Evolutionary conservation across 148 eudicot species (phyloP).

Genomic region (Nepenthes gracilis): DNA sequence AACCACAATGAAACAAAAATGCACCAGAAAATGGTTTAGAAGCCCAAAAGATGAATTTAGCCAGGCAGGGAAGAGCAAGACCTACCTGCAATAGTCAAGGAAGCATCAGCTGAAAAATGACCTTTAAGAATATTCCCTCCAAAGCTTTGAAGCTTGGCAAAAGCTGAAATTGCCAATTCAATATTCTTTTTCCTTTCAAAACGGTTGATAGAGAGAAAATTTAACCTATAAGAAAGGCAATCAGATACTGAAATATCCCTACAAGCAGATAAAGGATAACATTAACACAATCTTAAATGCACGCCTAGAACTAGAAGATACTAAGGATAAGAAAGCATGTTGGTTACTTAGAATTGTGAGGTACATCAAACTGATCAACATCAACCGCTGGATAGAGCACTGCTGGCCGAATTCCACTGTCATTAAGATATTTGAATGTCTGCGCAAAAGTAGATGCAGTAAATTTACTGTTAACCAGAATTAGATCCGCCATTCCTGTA

Average conservation of each 20-base stretch:
- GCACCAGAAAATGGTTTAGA: too few species aligned
- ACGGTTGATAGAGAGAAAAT: conserved; percentile 28
- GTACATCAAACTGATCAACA: conserved; percentile 60
- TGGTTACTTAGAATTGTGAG: conserved; percentile 53
- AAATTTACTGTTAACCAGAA: conserved; percentile 88
- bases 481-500: conserved; percentile 87
- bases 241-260: not conserved
- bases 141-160: conserved; percentile 50
- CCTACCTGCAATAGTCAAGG: conserved; percentile 78
- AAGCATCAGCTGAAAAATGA: conserved; percentile 21
- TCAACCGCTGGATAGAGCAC: conserved; percentile 93
- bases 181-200: conserved; percentile 92
- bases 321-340: conserved; percentile 34
- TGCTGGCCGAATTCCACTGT: conserved; percentile 59
- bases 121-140: conserved; percentile 19
- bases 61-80: not conserved
- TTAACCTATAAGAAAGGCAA: conserved; percentile 33
- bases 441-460: conserved; percentile 87
- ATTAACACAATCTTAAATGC: conserved; percentile 1
- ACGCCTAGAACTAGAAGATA: conserved; percentile 34
- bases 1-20: too few species aligned
- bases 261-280: not conserved
- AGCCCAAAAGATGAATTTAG: too few species aligned
- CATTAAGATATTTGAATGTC: conserved; percentile 62
- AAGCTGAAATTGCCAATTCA: conserved; percentile 74